Percentiles rank a stretch among this genome's conserved stretches.
These are phyloP conservation scores for Artemisia annua DNA, from an alignment of 129 eudicot species.

Conservation along the genomic window DNA sequence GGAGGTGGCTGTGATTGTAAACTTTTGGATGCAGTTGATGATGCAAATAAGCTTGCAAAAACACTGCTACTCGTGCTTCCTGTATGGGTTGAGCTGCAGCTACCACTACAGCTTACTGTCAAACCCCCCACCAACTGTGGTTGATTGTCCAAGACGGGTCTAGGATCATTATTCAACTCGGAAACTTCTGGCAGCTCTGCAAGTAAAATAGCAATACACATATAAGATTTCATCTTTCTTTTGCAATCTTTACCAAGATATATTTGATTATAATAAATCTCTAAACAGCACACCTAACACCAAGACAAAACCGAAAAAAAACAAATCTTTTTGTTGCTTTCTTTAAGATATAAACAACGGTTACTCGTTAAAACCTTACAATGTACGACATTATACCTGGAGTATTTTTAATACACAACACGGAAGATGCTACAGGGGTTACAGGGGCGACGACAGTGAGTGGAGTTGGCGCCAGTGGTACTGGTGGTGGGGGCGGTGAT, in stretches of 20 bases:
- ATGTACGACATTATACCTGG: slow-evolving; percentile 55
- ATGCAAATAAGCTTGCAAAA: slow-evolving; percentile 85
- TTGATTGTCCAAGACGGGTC: slow-evolving; percentile 41
- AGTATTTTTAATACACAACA: slow-evolving; percentile 37
- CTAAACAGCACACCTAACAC: slow-evolving; percentile 30
- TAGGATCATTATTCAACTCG: slow-evolving; percentile 25
- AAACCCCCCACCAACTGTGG: slow-evolving; percentile 35
- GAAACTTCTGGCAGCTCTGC: slow-evolving; percentile 56
- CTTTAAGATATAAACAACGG: slow-evolving; percentile 22
- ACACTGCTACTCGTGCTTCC: slow-evolving; percentile 77
- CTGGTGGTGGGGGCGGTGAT: slow-evolving; percentile 46
- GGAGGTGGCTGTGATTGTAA: slow-evolving; percentile 34
- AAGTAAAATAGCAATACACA: slow-evolving; percentile 26
- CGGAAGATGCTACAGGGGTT: slow-evolving; percentile 41
- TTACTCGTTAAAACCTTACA: slow-evolving; percentile 1
- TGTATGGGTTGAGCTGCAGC: slow-evolving; percentile 56
- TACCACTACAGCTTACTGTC: slow-evolving; percentile 53
- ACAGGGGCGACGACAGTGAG: slow-evolving; percentile 36
- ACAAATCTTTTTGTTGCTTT: slow-evolving; percentile 28
- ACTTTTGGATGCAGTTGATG: slow-evolving; percentile 63
- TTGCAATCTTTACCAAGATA: slow-evolving; percentile 6
- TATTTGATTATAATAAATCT: slow-evolving; percentile 1
- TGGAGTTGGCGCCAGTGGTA: slow-evolving; percentile 32
- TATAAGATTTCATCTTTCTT: slow-evolving; percentile 15
- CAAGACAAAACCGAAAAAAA: slow-evolving; percentile 29